These are phyloP conservation scores for Apiospora kogelbergensis DNA, from an alignment of 2,329 filamentous ascomycete genomes.

Conservation along the genomic window DNA sequence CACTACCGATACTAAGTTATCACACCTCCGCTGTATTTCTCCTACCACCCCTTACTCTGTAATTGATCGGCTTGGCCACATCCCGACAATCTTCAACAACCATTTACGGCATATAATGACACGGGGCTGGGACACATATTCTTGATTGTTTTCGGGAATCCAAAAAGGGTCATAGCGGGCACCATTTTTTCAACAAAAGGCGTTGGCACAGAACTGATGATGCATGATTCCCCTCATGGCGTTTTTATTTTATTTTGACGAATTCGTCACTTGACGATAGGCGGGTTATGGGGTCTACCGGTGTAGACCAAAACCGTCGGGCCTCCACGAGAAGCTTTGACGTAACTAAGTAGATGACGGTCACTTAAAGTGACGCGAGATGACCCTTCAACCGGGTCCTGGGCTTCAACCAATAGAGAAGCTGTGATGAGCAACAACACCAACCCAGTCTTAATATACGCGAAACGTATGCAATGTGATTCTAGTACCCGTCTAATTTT, in stretches of 20 bases:
- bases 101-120: constrained; percentile 31
- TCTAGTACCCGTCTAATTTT: no score
- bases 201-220: constrained; percentile 33
- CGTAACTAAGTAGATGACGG: not conserved
- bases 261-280: constrained; percentile 2
- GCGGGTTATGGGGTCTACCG: not conserved
- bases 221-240: constrained; percentile 40
- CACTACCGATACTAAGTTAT: constrained; percentile 71
- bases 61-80: constrained; percentile 13
- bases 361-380: constrained; percentile 2
- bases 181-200: constrained; percentile 39
- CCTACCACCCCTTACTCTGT: not conserved
- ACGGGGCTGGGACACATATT: constrained; percentile 7
- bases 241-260: constrained; percentile 26
- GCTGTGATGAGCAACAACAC: not conserved
- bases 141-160: constrained; percentile 20
- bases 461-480: not conserved
- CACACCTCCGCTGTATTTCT: not conserved
- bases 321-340: not conserved
- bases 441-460: not conserved
- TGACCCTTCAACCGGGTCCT: constrained; percentile 6
- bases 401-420: constrained; percentile 6
- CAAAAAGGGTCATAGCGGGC: constrained; percentile 27
- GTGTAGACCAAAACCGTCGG: constrained; percentile 4
- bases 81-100: constrained; percentile 26